A percentile compares a stretch with the other conserved stretches of the same genome.
phyloP scores from a whole-genome alignment of 306 rosid genomes.

The Medicago arabica region DNA sequence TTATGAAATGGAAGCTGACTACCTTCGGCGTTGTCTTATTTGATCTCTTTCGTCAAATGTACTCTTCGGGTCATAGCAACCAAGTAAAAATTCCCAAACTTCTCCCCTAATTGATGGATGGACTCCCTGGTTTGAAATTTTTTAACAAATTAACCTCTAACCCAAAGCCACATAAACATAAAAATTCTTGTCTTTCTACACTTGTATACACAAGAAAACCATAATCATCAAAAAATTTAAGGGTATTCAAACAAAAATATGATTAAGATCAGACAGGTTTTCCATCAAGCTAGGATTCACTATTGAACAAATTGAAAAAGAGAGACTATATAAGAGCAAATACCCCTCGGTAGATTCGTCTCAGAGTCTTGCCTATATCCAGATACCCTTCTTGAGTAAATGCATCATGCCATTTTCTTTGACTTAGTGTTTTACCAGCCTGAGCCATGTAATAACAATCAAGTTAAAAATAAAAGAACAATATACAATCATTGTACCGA shows the following conservation, averaged over 20 bases:
- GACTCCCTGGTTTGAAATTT: slow-evolving; percentile 68
- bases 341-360: slow-evolving; percentile 93
- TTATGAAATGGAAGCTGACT: slow-evolving; percentile 27
- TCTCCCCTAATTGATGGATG: slow-evolving; percentile 98
- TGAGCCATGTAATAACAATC: slow-evolving; percentile 45
- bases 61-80: slow-evolving; percentile 85
- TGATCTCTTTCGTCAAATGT: slow-evolving; percentile 92
- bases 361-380: slow-evolving; percentile 82
- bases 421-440: slow-evolving; percentile 93
- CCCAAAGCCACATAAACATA: background rate
- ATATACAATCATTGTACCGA: background rate
- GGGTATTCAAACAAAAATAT: slow-evolving; percentile 11
- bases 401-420: slow-evolving; percentile 92
- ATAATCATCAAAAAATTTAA: background rate
- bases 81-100: slow-evolving; percentile 99
- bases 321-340: slow-evolving; percentile 41
- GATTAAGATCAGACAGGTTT: slow-evolving; percentile 36
- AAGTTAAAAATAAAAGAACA: slow-evolving; percentile 28
- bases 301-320: slow-evolving; percentile 19
- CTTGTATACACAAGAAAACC: slow-evolving; percentile 28
- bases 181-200: slow-evolving; percentile 12
- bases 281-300: slow-evolving; percentile 30
- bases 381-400: slow-evolving; percentile 83
- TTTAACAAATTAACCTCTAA: slow-evolving; percentile 30
- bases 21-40: slow-evolving; percentile 79